Evolutionary conservation across 495 filamentous ascomycete species (phyloP).

Genomic region (Aspergillus cristatus): DNA sequence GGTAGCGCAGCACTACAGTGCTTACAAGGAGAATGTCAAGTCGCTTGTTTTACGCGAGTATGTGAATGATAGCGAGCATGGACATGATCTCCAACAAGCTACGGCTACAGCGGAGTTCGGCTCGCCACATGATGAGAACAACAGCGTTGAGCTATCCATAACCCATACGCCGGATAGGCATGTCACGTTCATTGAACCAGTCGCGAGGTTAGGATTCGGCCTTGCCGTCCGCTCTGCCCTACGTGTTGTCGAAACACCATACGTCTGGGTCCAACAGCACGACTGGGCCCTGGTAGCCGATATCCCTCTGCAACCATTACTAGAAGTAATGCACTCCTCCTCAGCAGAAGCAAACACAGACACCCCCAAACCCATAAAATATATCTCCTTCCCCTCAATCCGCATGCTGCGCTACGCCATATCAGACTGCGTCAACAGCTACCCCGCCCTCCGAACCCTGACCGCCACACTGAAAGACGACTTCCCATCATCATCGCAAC

Average conservation of each 20-base stretch:
- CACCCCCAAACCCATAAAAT: not conserved
- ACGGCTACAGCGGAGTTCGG: constrained; percentile 24
- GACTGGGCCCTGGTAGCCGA: constrained; percentile 3
- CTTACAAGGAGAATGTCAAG: constrained; percentile 1
- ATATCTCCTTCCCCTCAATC: constrained; percentile 1
- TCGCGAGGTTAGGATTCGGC: constrained; percentile 2
- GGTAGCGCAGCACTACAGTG: not conserved
- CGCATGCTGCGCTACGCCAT: constrained; percentile 1
- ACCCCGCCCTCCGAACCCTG: not conserved
- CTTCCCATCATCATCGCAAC: not conserved
- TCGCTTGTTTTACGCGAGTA: not conserved
- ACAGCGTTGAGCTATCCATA: constrained; percentile 1
- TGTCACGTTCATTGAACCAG: constrained; percentile 3
- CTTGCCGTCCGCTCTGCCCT: constrained; percentile 2
- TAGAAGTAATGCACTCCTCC: not conserved
- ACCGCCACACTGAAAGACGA: not conserved
- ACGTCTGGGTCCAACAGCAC: constrained; percentile 5
- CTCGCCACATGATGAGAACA: constrained; percentile 27
- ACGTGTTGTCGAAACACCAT: not conserved
- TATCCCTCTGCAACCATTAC: not conserved
- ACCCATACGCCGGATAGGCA: constrained; percentile 1
- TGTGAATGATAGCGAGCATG: too few species aligned
- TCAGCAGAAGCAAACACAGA: not conserved
- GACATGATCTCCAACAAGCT: not conserved
- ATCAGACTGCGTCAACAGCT: not conserved